phyloP scores from a whole-genome alignment of 1,139 yeast species.

The Arxiozyma slooffiae region DNA sequence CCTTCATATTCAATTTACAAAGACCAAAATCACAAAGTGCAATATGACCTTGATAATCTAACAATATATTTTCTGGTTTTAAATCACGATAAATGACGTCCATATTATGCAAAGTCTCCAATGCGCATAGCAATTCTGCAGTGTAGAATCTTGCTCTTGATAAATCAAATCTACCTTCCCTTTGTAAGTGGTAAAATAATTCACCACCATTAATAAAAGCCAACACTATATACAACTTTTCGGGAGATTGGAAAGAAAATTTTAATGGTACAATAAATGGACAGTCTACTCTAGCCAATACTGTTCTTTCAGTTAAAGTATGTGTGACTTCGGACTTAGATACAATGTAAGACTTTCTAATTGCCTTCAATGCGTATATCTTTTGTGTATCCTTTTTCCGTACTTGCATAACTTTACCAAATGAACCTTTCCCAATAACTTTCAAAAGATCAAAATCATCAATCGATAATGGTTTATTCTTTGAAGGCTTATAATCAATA shows the following conservation, averaged over 20 bases:
- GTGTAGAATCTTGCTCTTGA: conserved; percentile 88
- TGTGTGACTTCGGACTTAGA: conserved; percentile 92
- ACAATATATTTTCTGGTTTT: conserved; percentile 87
- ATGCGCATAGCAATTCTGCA: conserved; percentile 85
- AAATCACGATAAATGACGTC: conserved; percentile 90
- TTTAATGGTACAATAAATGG: conserved; percentile 98
- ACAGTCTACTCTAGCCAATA: conserved; percentile 80
- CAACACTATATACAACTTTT: conserved; percentile 78
- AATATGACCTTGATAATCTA: conserved; percentile 94
- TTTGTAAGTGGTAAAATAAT: conserved; percentile 85
- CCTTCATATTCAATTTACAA: conserved; percentile 88
- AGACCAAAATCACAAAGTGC: conserved; percentile 95
- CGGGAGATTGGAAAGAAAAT: conserved; percentile 93
- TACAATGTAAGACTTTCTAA: conserved; percentile 87
- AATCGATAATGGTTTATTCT: conserved; percentile 62
- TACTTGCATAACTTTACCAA: conserved; percentile 98
- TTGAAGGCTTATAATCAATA: conserved; percentile 68
- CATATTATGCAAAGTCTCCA: conserved; percentile 81
- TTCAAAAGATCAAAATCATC: conserved; percentile 88
- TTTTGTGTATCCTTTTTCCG: conserved; percentile 89
- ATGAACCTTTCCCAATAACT: conserved; percentile 95
- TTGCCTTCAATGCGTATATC: conserved; percentile 85
- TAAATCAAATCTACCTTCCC: conserved; percentile 80
- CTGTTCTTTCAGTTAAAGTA: conserved; percentile 92
- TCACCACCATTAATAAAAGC: conserved; percentile 97